Conservation (phyloP, 2,329 filamentous ascomycete genomes). For the Clonostachys chloroleuca region DNA sequence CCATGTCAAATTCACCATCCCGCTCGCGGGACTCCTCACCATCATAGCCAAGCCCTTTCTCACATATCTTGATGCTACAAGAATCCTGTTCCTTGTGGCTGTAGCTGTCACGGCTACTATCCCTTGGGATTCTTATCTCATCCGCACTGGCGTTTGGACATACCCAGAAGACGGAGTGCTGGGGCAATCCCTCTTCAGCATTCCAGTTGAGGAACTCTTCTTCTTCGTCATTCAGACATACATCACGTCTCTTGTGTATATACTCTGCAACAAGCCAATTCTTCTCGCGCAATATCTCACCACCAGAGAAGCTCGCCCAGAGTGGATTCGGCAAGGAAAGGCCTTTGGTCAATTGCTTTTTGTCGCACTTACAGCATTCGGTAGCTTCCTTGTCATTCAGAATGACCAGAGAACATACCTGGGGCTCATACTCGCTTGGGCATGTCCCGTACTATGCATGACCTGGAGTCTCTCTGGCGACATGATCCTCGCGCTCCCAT, state of each 20-base stretch:
- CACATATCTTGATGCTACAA: conserved; percentile 58
- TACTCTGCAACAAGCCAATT: conserved; percentile 61
- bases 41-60: conserved; percentile 41
- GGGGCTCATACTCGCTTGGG: conserved; percentile 67
- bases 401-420: conserved; percentile 57
- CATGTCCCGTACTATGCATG: conserved; percentile 59
- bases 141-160: conserved; percentile 64
- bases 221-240: conserved; percentile 78
- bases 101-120: conserved; percentile 65
- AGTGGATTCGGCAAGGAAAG: conserved; percentile 18
- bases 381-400: conserved; percentile 35
- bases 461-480: conserved; percentile 61
- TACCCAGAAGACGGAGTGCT: conserved; percentile 63
- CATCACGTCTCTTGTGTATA: conserved; percentile 64
- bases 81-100: conserved; percentile 53
- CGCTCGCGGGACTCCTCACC: conserved; percentile 4
- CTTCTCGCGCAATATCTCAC: conserved; percentile 40
- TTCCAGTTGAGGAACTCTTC: conserved; percentile 69
- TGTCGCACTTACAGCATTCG: conserved; percentile 32
- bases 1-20: conserved; percentile 6
- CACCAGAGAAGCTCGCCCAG: conserved; percentile 17
- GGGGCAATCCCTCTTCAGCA: conserved; percentile 57
- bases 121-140: conserved; percentile 75
- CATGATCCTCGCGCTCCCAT: conserved; percentile 57
- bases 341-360: conserved; percentile 46